Evolutionary conservation across 495 filamentous ascomycete species (phyloP), one percentile per base, ranked within the genome.

Genomic region (Penicillium subrubescens): DNA sequence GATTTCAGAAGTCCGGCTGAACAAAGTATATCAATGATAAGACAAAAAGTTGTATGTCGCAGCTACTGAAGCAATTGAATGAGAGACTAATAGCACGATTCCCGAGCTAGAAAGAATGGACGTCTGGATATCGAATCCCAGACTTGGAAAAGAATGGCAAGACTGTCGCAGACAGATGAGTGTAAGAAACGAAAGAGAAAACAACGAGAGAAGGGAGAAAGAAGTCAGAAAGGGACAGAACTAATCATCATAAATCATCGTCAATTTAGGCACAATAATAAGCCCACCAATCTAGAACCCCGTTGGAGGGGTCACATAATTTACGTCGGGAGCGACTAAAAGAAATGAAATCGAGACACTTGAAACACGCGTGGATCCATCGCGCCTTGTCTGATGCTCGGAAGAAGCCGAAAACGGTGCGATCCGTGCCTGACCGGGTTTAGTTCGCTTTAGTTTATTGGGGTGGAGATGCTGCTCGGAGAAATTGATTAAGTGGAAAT

Each of bases 301-400:
- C 7, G 8, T 29, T 44, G 56, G 56, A 23, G 59, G 59, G 46
- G 48, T 46, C 46, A 29, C 33, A 46, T 60, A 52, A 65, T 63
- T 68, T 56, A 33, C 51, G 39, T 31, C 15, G 56, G 46, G 51
- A 56, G 48, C 43, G 48, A 60, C 44, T 48, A 48, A 25, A 50
- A 65, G 70, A 73, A 73, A 74, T 73, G 67, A 71, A 60, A 59
- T 68, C 62, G 33, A 57, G 59, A 59, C 39, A 48, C 44, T 31
- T 77, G 76, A 79, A 77, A 79, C 76, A 41, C 66, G 48, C 72
- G 72, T 73, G 67, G 71, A 72, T 62, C 66, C 51, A 29, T 27
- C 44, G 33, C 35, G 48, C 52, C 59, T 66, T 57, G 63, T 39
- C 39, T 17, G 54, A 67, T 25, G 48, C 64, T 65, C 67, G 67